Evolutionary conservation across 306 rosid genomes (phyloP).

Genomic region (Cucurbita pepo): DNA sequence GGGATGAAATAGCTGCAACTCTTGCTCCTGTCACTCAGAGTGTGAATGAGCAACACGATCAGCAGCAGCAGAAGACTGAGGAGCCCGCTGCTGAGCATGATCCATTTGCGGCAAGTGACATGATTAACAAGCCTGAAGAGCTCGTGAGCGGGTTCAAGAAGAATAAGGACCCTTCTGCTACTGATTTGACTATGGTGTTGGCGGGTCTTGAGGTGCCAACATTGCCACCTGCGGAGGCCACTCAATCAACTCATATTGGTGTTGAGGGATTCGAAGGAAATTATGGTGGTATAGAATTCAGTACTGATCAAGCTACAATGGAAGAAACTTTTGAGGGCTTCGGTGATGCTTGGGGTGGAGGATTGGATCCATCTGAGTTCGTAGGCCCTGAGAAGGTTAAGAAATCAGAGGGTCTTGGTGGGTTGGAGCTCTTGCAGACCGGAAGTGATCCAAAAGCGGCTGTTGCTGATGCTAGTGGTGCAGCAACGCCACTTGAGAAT

Average conservation of each 20-base stretch:
- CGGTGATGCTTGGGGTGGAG: conserved; percentile 94
- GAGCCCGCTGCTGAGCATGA: conserved; percentile 47
- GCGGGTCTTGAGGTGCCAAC: conserved; percentile 81
- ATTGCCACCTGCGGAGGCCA: conserved; percentile 81
- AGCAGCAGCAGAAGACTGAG: conserved; percentile 31
- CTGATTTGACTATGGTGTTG: conserved; percentile 64
- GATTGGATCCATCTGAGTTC: conserved; percentile 81
- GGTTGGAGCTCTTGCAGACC: conserved; percentile 81
- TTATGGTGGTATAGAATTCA: conserved; percentile 90
- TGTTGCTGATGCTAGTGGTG: conserved; percentile 21
- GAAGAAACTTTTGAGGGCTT: conserved; percentile 85
- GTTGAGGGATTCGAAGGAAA: conserved; percentile 96
- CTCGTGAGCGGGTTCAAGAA: conserved; percentile 75
- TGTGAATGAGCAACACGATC: conserved; percentile 34
- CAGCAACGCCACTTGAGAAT: conserved; percentile 50
- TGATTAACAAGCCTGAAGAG: conserved; percentile 63
- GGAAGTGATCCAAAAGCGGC: conserved; percentile 37
- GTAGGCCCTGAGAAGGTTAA: conserved; percentile 44
- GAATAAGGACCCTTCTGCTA: conserved; percentile 55
- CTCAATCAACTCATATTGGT: conserved; percentile 72
- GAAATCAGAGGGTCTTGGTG: conserved; percentile 72
- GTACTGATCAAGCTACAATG: conserved; percentile 52
- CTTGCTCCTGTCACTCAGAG: conserved; percentile 38
- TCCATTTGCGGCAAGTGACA: conserved; percentile 88
- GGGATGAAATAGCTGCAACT: conserved; percentile 49